A percentile compares a stretch with the other conserved stretches of the same genome.
Evolutionary conservation across 306 rosid genomes (phyloP).

Genomic region (Gynostemma pentaphyllum): DNA sequence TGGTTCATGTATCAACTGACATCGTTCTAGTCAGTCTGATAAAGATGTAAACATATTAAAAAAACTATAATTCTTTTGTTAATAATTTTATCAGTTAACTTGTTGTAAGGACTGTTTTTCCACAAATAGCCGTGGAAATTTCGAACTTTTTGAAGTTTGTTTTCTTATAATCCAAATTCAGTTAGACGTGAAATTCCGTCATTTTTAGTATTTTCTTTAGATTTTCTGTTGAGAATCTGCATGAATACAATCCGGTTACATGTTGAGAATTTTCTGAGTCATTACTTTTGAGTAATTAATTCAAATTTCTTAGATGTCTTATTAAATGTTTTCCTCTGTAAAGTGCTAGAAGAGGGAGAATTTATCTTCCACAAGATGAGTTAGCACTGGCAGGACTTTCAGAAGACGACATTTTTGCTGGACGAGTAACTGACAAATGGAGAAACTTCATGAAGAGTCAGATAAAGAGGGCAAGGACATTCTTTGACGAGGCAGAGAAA

Average conservation of each 20-base stretch:
- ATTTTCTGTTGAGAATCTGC: too few species aligned
- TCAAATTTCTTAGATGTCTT: background rate
- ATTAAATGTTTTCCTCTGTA: background rate
- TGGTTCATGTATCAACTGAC: background rate
- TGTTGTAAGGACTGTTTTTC: too few species aligned
- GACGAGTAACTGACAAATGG: slow-evolving; percentile 74
- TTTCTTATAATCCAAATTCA: too few species aligned
- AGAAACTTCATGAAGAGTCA: slow-evolving; percentile 76
- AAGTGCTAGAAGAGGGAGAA: slow-evolving; percentile 91
- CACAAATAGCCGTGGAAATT: too few species aligned
- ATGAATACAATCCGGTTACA: too few species aligned
- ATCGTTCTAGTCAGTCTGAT: background rate
- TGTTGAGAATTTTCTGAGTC: too few species aligned
- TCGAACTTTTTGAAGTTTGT: too few species aligned
- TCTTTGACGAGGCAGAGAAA: slow-evolving; percentile 79
- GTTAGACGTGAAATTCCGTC: too few species aligned
- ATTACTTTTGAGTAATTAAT: too few species aligned
- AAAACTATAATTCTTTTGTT: background rate
- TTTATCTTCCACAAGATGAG: slow-evolving; percentile 91
- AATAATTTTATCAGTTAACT: background rate
- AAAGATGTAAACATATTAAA: background rate
- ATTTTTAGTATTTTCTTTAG: too few species aligned
- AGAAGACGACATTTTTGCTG: slow-evolving; percentile 61
- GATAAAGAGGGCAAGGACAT: slow-evolving; percentile 71
- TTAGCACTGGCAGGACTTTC: slow-evolving; percentile 72